phyloP scores from a whole-genome alignment of 2,329 filamentous ascomycete genomes.

The Alternaria infectoria region DNA sequence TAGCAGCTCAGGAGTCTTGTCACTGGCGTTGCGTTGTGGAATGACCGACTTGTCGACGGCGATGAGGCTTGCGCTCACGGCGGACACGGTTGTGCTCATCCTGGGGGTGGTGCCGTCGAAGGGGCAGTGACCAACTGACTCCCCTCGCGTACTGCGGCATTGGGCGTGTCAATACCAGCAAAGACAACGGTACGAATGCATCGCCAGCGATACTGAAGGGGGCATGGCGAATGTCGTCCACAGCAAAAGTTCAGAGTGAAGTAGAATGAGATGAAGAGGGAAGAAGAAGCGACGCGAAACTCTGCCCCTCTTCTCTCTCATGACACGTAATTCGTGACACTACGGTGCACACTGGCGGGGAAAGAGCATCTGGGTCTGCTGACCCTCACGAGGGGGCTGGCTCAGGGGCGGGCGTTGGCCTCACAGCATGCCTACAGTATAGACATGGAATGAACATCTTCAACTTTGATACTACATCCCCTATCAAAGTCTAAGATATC shows the following conservation, averaged over 20 bases:
- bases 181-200: background rate
- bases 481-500: conserved; percentile 8
- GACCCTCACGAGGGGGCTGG: background rate
- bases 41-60: background rate
- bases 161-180: background rate
- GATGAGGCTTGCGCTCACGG: conserved; percentile 10
- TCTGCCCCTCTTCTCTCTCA: background rate
- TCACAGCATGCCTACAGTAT: background rate
- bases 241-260: background rate
- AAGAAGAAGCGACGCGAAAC: background rate
- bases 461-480: conserved; percentile 5
- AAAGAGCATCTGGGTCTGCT: background rate
- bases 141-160: background rate
- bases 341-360: background rate
- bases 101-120: conserved; percentile 10
- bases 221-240: background rate
- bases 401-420: background rate
- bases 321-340: background rate
- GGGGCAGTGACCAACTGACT: background rate
- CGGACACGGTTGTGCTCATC: conserved; percentile 50
- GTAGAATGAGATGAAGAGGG: background rate
- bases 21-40: background rate
- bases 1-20: background rate
- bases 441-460: background rate
- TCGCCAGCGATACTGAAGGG: background rate